A percentile compares a stretch with the other conserved stretches of the same genome.
Evolutionary conservation across 2,329 filamentous ascomycete genomes (phyloP).

Genomic region (Celoporthe dispersa): DNA sequence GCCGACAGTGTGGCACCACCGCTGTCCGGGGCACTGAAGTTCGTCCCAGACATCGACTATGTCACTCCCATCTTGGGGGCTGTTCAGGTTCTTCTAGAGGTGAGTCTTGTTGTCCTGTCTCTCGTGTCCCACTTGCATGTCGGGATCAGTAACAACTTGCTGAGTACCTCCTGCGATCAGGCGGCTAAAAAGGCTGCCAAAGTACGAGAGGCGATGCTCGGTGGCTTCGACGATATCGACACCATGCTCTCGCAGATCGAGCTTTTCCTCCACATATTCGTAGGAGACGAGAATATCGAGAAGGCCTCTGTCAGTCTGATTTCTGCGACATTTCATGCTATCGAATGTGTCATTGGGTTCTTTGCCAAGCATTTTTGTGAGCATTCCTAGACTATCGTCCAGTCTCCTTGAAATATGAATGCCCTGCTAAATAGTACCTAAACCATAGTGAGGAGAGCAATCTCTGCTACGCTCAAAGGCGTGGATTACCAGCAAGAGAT

Average conservation of each 20-base stretch:
- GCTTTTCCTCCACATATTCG: constrained; percentile 2
- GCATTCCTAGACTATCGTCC: not conserved
- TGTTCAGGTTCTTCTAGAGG: constrained; percentile 14
- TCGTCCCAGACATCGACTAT: not conserved
- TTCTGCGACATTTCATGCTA: not conserved
- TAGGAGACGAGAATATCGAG: constrained; percentile 11
- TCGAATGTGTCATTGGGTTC: constrained; percentile 16
- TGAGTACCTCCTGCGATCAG: not conserved
- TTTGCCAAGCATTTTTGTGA: not conserved
- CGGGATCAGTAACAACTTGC: no score
- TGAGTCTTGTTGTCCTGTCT: not conserved
- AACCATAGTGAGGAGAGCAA: no score
- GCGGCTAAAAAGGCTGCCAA: not conserved
- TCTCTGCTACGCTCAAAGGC: not conserved
- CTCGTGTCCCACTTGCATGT: no score
- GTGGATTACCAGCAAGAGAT: not conserved
- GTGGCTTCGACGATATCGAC: constrained; percentile 1
- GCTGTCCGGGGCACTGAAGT: no score
- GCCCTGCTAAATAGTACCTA: no score
- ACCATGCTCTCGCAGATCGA: constrained; percentile 6
- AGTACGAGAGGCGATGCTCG: constrained; percentile 3
- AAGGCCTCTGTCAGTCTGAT: constrained; percentile 10
- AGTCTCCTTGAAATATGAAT: no score
- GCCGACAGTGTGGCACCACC: no score
- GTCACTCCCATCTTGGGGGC: constrained; percentile 10